Evolutionary conservation across 2,329 filamentous ascomycete genomes (phyloP).

Genomic region (Fusarium austroafricanum): DNA sequence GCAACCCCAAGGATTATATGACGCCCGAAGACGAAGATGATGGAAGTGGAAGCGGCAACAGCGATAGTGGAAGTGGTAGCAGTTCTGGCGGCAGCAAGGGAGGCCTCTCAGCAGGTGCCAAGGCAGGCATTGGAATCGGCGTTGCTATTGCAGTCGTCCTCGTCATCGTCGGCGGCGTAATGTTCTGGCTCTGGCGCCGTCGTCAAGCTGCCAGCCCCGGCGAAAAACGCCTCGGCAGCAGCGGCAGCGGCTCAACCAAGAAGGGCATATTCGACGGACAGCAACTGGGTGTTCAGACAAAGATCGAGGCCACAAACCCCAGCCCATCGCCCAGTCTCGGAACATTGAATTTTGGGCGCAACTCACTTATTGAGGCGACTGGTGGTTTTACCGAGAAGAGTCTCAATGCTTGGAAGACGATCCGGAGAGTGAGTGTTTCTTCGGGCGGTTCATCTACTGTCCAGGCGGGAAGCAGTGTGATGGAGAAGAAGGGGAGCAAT

Average conservation of each 20-base stretch:
- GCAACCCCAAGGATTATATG: conserved; percentile 44
- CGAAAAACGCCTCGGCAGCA: conserved; percentile 33
- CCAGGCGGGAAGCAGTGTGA: conserved; percentile 17
- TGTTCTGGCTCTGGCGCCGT: conserved; percentile 41
- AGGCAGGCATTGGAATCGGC: conserved; percentile 41
- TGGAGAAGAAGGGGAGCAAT: background rate
- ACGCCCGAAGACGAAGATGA: conserved; percentile 19
- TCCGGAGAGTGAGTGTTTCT: conserved; percentile 44
- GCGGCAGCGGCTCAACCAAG: conserved; percentile 32
- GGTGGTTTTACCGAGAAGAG: conserved; percentile 38
- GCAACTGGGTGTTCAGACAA: conserved; percentile 43
- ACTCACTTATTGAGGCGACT: conserved; percentile 41
- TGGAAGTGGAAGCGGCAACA: background rate
- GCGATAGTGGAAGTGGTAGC: conserved; percentile 1
- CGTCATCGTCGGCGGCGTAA: conserved; percentile 12
- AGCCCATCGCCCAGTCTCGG: conserved; percentile 42
- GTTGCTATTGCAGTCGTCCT: conserved; percentile 20
- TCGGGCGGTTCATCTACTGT: conserved; percentile 29
- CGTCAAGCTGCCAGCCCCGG: conserved; percentile 5
- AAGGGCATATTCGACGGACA: conserved; percentile 39
- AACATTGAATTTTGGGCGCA: conserved; percentile 44
- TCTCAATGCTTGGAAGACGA: conserved; percentile 40
- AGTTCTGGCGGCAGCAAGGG: conserved; percentile 4
- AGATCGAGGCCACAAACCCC: conserved; percentile 44
- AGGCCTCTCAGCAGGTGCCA: conserved; percentile 40